Conservation (phyloP, 805 yeast genomes). For the Torulaspora quercuum region DNA sequence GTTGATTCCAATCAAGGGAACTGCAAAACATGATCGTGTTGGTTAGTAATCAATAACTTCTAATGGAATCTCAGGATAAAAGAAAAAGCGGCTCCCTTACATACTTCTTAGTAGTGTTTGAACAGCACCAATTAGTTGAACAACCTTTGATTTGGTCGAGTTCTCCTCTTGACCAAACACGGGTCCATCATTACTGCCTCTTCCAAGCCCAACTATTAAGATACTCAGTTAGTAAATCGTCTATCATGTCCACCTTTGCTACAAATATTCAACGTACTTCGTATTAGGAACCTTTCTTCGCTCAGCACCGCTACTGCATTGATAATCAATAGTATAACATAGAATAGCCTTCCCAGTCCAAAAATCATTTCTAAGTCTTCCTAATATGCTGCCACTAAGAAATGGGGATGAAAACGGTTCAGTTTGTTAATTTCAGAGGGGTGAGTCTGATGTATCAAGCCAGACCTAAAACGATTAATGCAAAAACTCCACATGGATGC, state of each 20-base stretch:
- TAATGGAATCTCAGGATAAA: neutral
- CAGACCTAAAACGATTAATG: no score
- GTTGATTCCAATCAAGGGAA: slow-evolving; percentile 70
- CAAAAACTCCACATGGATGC: no score
- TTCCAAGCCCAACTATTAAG: slow-evolving; percentile 47
- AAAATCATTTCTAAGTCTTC: no score
- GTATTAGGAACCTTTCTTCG: slow-evolving; percentile 72
- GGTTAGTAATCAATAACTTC: slow-evolving; percentile 4
- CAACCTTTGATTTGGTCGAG: slow-evolving; percentile 54
- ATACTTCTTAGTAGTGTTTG: slow-evolving; percentile 68
- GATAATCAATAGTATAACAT: slow-evolving; percentile 53
- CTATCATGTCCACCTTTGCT: neutral
- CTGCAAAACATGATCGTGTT: slow-evolving; percentile 34
- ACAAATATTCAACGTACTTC: slow-evolving; percentile 39
- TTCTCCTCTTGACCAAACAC: slow-evolving; percentile 48
- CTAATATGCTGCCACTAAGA: no score
- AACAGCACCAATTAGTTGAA: slow-evolving; percentile 66
- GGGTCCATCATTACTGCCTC: slow-evolving; percentile 36
- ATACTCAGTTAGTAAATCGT: slow-evolving; percentile 4
- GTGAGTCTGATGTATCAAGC: no score
- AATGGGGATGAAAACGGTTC: no score
- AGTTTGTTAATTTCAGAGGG: no score
- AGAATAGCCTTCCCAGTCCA: slow-evolving; percentile 58
- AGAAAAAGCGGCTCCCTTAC: slow-evolving; percentile 30
- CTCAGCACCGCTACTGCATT: slow-evolving; percentile 76